These are phyloP conservation scores for Kluyveromyces siamensis DNA, from an alignment of 805 yeast genomes.

Conservation along the genomic window DNA sequence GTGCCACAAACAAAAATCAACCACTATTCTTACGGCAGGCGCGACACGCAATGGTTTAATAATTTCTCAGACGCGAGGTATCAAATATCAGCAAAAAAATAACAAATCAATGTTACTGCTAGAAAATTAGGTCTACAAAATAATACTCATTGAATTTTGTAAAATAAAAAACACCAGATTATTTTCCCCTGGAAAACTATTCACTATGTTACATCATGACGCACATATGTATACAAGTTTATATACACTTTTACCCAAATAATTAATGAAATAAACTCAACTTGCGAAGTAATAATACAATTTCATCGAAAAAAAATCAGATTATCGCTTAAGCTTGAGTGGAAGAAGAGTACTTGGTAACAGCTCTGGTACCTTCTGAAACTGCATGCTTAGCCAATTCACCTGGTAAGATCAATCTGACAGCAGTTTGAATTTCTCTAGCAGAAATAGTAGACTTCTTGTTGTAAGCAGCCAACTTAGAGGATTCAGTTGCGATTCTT, in stretches of 20 bases:
- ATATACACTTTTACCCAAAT: background rate
- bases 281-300: background rate
- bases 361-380: conserved; percentile 98
- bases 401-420: conserved; percentile 96
- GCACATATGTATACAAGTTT: background rate
- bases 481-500: conserved; percentile 96
- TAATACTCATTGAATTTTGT: too few relatives aligned
- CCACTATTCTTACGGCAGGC: too few relatives aligned
- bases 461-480: conserved; percentile 97
- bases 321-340: conserved; percentile 30
- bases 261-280: background rate
- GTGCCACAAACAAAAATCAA: too few relatives aligned
- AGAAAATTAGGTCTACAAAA: too few relatives aligned
- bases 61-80: too few relatives aligned
- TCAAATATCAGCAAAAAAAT: too few relatives aligned
- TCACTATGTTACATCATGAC: background rate
- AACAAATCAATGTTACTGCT: too few relatives aligned
- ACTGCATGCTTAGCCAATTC: conserved; percentile 98
- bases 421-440: conserved; percentile 98
- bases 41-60: too few relatives aligned
- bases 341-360: conserved; percentile 84
- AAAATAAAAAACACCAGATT: too few relatives aligned
- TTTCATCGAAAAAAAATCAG: background rate
- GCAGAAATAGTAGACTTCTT: conserved; percentile 96
- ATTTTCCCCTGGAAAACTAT: background rate